Evolutionary conservation across 805 yeast species (phyloP).

Genomic region (Metschnikowia shivogae): DNA sequence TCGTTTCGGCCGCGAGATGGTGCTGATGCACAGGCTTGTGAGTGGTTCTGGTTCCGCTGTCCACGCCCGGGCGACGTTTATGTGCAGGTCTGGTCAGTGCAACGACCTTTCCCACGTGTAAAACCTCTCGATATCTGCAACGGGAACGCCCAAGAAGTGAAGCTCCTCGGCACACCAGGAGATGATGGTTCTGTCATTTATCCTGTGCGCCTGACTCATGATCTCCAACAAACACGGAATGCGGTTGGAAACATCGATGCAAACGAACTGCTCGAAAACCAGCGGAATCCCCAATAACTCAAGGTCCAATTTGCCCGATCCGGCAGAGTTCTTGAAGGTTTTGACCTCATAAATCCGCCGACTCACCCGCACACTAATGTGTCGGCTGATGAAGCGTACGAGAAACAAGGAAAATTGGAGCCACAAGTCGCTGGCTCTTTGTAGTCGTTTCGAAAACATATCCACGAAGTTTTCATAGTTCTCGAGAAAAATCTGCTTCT

Average conservation of each 20-base stretch:
- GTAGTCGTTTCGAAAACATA: not conserved
- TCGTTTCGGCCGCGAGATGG: too few relatives aligned
- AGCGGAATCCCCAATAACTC: slow-evolving; percentile 20
- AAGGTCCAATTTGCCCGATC: slow-evolving; percentile 14
- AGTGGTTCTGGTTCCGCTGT: too few relatives aligned
- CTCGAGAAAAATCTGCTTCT: not conserved
- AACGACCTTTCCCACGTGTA: not conserved
- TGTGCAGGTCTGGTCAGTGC: not conserved
- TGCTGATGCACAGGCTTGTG: too few relatives aligned
- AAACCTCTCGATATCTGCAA: slow-evolving; percentile 6
- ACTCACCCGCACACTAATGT: slow-evolving; percentile 20
- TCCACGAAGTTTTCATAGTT: slow-evolving; percentile 3
- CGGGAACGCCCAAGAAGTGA: slow-evolving; percentile 23
- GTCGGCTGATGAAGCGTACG: slow-evolving; percentile 16
- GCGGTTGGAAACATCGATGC: slow-evolving; percentile 13
- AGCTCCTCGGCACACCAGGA: slow-evolving; percentile 32
- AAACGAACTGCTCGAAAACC: slow-evolving; percentile 16
- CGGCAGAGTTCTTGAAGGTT: slow-evolving; percentile 7
- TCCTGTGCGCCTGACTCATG: slow-evolving; percentile 20
- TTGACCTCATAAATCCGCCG: slow-evolving; percentile 16
- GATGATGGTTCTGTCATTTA: slow-evolving; percentile 21
- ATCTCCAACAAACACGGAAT: slow-evolving; percentile 21
- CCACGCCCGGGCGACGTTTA: too few relatives aligned
- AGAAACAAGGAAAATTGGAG: slow-evolving; percentile 18
- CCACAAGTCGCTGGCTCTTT: slow-evolving; percentile 1